Conservation (phyloP, 805 yeast species). For the Metschnikowia vanudenii region DNA sequence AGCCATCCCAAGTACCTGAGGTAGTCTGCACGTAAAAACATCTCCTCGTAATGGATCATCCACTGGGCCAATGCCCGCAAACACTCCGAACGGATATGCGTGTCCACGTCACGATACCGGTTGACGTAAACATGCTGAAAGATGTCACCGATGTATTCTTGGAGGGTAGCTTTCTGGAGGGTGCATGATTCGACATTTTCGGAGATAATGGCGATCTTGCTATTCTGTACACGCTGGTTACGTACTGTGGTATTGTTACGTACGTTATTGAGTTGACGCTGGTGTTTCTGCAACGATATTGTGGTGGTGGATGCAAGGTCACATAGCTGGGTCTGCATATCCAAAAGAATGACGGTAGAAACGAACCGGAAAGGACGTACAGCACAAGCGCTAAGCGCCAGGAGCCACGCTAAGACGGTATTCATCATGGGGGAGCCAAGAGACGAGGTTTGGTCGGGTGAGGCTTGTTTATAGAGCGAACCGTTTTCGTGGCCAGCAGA, state of each 20-base stretch:
- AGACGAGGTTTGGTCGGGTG: slow-evolving; percentile 10
- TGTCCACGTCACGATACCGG: slow-evolving; percentile 79
- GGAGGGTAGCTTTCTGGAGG: slow-evolving; percentile 51
- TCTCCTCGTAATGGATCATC: slow-evolving; percentile 69
- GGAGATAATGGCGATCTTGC: slow-evolving; percentile 48
- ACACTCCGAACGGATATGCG: slow-evolving; percentile 68
- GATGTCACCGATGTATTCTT: slow-evolving; percentile 61
- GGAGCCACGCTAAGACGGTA: slow-evolving; percentile 69
- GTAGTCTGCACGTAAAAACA: slow-evolving; percentile 65
- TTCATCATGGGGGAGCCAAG: slow-evolving; percentile 47
- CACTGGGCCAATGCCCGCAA: slow-evolving; percentile 61
- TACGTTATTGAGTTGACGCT: slow-evolving; percentile 40
- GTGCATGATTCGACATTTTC: slow-evolving; percentile 35
- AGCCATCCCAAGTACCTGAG: slow-evolving; percentile 83
- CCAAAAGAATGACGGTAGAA: slow-evolving; percentile 57
- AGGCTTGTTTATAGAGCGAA: slow-evolving; percentile 41
- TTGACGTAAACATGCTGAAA: slow-evolving; percentile 66
- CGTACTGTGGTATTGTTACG: slow-evolving; percentile 28
- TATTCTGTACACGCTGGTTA: slow-evolving; percentile 31
- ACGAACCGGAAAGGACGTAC: slow-evolving; percentile 70
- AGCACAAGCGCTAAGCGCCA: slow-evolving; percentile 66
- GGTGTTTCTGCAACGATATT: slow-evolving; percentile 40
- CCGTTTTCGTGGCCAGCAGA: slow-evolving; percentile 61
- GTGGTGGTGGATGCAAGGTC: slow-evolving; percentile 41
- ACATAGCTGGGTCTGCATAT: slow-evolving; percentile 62